phyloP scores from a whole-genome alignment of 108 stramenopile species.

The Seminavis robusta region DNA sequence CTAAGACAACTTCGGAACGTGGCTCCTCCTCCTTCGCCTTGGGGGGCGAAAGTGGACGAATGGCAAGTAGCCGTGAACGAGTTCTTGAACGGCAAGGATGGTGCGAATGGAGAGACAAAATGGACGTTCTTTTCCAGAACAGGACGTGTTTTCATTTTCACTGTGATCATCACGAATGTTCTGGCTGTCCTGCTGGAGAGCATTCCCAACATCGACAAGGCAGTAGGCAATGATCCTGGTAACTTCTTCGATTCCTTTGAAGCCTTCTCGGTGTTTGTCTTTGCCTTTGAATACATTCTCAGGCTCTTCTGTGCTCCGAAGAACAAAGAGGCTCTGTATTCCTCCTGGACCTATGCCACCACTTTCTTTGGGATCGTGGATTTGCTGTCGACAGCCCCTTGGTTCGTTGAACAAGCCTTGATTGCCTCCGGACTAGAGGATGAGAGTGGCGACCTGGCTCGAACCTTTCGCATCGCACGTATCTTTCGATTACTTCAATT shows the following conservation, averaged over 20 bases:
- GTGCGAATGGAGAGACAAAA: constrained; percentile 26
- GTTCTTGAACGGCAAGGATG: constrained; percentile 62
- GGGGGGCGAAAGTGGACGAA: constrained; percentile 58
- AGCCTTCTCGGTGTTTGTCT: constrained; percentile 70
- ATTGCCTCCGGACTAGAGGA: constrained; percentile 34
- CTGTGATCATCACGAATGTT: constrained; percentile 79
- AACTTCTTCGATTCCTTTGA: constrained; percentile 84
- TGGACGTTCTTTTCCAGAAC: constrained; percentile 35
- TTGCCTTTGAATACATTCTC: constrained; percentile 56
- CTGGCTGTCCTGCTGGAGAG: constrained; percentile 77
- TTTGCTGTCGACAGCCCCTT: constrained; percentile 77
- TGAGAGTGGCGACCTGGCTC: constrained; percentile 51
- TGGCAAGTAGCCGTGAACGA: constrained; percentile 59
- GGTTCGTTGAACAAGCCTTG: constrained; percentile 72
- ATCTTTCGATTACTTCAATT: constrained; percentile 89
- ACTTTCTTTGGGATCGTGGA: constrained; percentile 94
- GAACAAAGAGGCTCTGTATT: constrained; percentile 79
- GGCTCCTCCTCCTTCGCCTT: constrained; percentile 47
- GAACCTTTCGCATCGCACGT: constrained; percentile 80
- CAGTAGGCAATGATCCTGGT: constrained; percentile 62
- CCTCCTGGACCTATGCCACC: constrained; percentile 66
- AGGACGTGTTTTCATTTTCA: constrained; percentile 60
- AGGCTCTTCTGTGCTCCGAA: constrained; percentile 84
- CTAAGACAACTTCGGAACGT: constrained; percentile 50
- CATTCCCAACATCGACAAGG: constrained; percentile 62